Conservation (phyloP, 2,329 filamentous ascomycete species). For the Fusarium nematophilum region DNA sequence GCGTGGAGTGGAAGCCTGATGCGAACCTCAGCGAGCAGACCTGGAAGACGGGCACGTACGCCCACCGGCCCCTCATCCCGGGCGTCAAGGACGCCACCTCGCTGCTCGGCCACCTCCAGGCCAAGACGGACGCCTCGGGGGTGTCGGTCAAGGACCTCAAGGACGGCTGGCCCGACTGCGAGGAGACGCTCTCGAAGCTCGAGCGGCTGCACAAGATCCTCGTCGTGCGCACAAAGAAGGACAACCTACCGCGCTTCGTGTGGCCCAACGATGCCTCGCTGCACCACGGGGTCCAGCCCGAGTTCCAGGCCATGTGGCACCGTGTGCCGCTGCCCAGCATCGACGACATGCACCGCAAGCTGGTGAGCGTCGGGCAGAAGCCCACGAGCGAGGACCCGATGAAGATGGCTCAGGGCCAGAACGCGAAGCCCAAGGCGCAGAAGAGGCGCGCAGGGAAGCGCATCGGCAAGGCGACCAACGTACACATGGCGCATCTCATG, state of each 20-base stretch:
- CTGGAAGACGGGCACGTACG: constrained; percentile 78
- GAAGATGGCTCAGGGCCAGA: constrained; percentile 51
- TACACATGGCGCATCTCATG: constrained; percentile 85
- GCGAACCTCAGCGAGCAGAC: constrained; percentile 72
- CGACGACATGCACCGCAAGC: constrained; percentile 80
- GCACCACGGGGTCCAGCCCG: constrained; percentile 78
- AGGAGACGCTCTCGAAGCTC: constrained; percentile 80
- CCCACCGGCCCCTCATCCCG: constrained; percentile 82
- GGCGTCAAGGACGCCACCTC: constrained; percentile 82
- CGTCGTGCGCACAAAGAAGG: constrained; percentile 92
- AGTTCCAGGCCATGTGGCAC: constrained; percentile 87
- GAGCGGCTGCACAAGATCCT: constrained; percentile 84
- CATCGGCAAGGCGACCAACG: constrained; percentile 85
- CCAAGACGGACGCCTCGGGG: constrained; percentile 82
- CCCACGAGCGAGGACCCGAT: constrained; percentile 84
- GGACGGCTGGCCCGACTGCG: constrained; percentile 92
- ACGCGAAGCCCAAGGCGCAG: constrained; percentile 75
- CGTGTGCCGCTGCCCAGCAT: constrained; percentile 80
- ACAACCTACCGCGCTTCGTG: constrained; percentile 84
- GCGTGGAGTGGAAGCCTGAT: constrained; percentile 68
- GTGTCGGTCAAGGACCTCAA: constrained; percentile 91
- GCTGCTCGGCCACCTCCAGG: constrained; percentile 83
- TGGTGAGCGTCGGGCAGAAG: constrained; percentile 82
- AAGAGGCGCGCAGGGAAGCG: constrained; percentile 75
- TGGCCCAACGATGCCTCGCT: constrained; percentile 90